phyloP scores from a whole-genome alignment of 805 yeast species.

The Sugiyamaella lignohabitans region DNA sequence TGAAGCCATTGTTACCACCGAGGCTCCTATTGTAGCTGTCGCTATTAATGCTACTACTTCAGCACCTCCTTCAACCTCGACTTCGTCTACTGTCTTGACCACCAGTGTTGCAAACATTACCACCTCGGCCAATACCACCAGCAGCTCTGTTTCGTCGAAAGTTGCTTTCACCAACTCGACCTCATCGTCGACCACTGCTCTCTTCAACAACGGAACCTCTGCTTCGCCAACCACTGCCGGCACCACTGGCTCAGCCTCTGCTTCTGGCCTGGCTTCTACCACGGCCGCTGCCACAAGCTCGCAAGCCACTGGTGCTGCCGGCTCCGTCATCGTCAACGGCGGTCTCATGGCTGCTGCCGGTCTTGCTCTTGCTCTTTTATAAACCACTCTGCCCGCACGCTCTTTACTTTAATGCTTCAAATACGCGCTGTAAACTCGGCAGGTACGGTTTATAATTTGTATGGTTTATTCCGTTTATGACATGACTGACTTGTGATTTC shows the following conservation, averaged over 20 bases:
- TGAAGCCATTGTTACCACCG: conserved; percentile 13
- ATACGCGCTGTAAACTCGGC: too few relatives aligned
- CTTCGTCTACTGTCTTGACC: conserved; percentile 9
- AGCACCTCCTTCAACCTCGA: conserved; percentile 1
- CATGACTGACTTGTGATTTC: too few relatives aligned
- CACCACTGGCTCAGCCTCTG: conserved; percentile 6
- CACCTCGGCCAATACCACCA: conserved; percentile 7
- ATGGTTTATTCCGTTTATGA: too few relatives aligned
- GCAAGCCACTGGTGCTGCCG: conserved; percentile 5
- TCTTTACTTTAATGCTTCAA: neutral
- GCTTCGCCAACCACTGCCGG: conserved; percentile 7
- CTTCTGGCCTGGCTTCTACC: neutral
- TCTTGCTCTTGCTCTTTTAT: neutral
- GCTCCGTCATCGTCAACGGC: neutral
- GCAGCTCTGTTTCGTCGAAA: conserved; percentile 10
- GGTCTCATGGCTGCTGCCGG: conserved; percentile 7
- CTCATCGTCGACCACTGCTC: neutral
- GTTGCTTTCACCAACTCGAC: conserved; percentile 3
- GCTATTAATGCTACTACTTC: conserved; percentile 11
- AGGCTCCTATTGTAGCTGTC: conserved; percentile 15
- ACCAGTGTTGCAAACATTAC: conserved; percentile 9
- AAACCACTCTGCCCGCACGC: conserved; percentile 1
- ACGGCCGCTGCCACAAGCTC: conserved; percentile 1
- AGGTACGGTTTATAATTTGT: too few relatives aligned
- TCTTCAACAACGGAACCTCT: conserved; percentile 1